Percentiles rank a stretch among this genome's conserved stretches.
phyloP scores from a whole-genome alignment of 2,329 filamentous ascomycete species.

The Lasiodiplodia sp. region DNA sequence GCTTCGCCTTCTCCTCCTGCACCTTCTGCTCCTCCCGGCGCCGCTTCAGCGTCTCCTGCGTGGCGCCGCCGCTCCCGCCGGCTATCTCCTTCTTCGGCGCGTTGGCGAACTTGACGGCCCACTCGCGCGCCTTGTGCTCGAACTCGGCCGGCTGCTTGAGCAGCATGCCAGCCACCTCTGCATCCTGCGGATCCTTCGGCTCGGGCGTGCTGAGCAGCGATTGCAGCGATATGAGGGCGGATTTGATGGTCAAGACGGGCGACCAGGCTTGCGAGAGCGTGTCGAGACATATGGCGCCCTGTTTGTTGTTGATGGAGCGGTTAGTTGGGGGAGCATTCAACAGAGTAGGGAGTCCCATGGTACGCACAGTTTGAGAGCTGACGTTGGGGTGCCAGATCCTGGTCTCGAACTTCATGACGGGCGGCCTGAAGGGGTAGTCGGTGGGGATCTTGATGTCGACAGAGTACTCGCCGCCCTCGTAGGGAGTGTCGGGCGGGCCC shows the following conservation, averaged over 20 bases:
- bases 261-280: conserved; percentile 91
- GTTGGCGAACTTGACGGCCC: conserved; percentile 83
- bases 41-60: conserved; percentile 60
- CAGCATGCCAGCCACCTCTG: conserved; percentile 92
- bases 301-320: not conserved
- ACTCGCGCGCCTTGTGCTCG: conserved; percentile 82
- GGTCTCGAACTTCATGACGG: conserved; percentile 88
- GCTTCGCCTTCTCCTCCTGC: conserved; percentile 64
- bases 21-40: conserved; percentile 65
- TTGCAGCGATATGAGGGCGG: conserved; percentile 89
- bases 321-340: not conserved
- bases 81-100: conserved; percentile 68
- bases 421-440: conserved; percentile 93
- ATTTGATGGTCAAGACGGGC: conserved; percentile 95
- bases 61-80: conserved; percentile 61
- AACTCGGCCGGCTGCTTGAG: conserved; percentile 80
- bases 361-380: conserved; percentile 85
- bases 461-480: conserved; percentile 81
- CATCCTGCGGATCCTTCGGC: conserved; percentile 95
- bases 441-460: conserved; percentile 88
- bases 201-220: conserved; percentile 93
- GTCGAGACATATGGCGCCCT: conserved; percentile 97
- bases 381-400: conserved; percentile 98
- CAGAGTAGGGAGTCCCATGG: not conserved
- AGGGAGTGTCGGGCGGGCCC: conserved; percentile 91